phyloP scores from a whole-genome alignment of 1,284 basidiomycete genomes.

The Boletellus deceptivus region DNA sequence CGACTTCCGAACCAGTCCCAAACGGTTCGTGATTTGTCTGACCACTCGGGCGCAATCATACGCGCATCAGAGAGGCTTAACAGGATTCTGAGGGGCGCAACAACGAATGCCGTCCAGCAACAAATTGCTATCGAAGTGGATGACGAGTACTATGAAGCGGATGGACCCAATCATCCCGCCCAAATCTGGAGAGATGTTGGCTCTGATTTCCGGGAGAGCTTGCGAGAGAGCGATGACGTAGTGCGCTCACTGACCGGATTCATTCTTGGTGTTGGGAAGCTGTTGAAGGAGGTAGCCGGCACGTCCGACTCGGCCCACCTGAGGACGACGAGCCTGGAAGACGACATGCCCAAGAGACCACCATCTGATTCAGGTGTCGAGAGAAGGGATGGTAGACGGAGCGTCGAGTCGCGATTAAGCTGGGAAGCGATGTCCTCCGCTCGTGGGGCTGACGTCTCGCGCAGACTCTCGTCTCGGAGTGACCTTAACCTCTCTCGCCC shows the following conservation, averaged over 20 bases:
- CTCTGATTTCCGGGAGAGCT: constrained; percentile 64
- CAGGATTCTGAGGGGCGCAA: constrained; percentile 52
- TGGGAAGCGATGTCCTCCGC: constrained; percentile 45
- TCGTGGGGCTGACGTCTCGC: constrained; percentile 26
- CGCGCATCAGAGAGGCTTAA: constrained; percentile 63
- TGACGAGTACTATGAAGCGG: constrained; percentile 36
- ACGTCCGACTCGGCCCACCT: constrained; percentile 34
- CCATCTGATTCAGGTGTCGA: constrained; percentile 37
- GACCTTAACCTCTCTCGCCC: constrained; percentile 35
- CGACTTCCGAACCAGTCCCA: constrained; percentile 46
- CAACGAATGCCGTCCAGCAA: constrained; percentile 57
- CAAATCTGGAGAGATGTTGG: constrained; percentile 68
- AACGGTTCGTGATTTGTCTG: constrained; percentile 51
- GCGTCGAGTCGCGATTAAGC: constrained; percentile 54
- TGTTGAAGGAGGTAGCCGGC: constrained; percentile 55
- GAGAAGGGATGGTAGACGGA: constrained; percentile 50
- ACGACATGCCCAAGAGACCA: constrained; percentile 36
- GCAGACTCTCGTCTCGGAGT: constrained; percentile 29
- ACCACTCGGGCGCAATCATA: constrained; percentile 62
- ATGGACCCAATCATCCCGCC: constrained; percentile 38
- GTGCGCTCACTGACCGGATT: constrained; percentile 72
- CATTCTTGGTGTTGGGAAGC: constrained; percentile 66
- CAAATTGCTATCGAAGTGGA: constrained; percentile 73
- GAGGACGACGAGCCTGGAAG: constrained; percentile 51
- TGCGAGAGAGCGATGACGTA: constrained; percentile 72